Base-by-base conservation (phyloP, 2,329 filamentous ascomycete species). In the Talaromyces sp. region DNA sequence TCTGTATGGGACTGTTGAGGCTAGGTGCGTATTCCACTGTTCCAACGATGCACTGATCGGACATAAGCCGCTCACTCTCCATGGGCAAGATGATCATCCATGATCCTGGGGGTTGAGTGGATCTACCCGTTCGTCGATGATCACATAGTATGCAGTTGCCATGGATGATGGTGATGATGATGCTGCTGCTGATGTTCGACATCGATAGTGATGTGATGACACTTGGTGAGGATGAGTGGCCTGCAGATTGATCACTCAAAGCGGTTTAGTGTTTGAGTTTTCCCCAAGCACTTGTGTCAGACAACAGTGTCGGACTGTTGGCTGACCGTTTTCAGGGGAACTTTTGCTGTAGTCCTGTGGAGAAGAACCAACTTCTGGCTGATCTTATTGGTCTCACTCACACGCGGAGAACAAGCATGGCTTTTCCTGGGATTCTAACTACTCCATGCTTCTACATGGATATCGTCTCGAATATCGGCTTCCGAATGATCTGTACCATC, bases 61-160 rank as follows among this genome's bases (percentile, higher is more conserved):
- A 33, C 10, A 19, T 37, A 52, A 17, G 8, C 10, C 10, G 8
- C 10, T 13, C 10, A 2, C 33, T 43, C 45, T 48, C 45, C 45
- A 35, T 48, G 28, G 28, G 35, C 17, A 21, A 37, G 43, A 41
- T 50, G 41, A 56, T 48, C 54, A 37, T 13, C 54, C 39, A 17
- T 40, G 39, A 46, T 46, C 41, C 40, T 48, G 53, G 41, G 28
- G 43, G 33, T 36, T 25, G 33, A 52, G 54, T 56, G 43, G 54
- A 50, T 56, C 48, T 52, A 52, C 48, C 48, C 48, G 48, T 31
- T 10, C 19, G 33, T 15, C 50, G 43, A 46, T 17, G 54, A 56
- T 56, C 54, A 19, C 15, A 45, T 45, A 28, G 25, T 28, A 28
- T 7, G 25, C 7, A 28, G 25, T 4, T 28, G 25, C 3, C 7